phyloP scores from a whole-genome alignment of 1,284 basidiomycete species.

The Garcileccinum viscosum region DNA sequence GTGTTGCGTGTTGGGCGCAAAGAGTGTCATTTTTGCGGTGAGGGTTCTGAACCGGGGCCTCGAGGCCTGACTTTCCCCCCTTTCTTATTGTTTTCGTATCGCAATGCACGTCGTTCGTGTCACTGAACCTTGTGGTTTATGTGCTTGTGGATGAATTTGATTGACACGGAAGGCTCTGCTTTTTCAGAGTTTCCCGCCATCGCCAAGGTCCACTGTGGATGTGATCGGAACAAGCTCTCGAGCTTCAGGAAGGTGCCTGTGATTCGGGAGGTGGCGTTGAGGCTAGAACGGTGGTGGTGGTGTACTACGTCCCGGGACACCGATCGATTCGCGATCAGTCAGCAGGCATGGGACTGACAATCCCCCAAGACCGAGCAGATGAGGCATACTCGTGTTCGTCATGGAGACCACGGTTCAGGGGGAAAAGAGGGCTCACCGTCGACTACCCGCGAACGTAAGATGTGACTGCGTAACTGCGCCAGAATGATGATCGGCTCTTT shows the following conservation, averaged over 20 bases:
- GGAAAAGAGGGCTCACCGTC: neutral
- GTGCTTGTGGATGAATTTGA: slow-evolving; percentile 3
- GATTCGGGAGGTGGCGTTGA: slow-evolving; percentile 4
- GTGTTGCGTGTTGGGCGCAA: slow-evolving; percentile 21
- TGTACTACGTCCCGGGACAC: neutral
- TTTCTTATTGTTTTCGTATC: neutral
- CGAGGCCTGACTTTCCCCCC: slow-evolving; percentile 8
- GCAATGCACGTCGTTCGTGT: neutral
- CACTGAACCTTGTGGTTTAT: slow-evolving; percentile 3
- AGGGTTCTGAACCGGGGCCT: slow-evolving; percentile 17
- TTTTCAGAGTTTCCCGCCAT: neutral
- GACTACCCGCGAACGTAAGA: slow-evolving; percentile 2
- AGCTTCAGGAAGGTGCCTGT: slow-evolving; percentile 28
- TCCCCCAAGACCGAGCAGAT: neutral
- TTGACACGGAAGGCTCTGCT: neutral
- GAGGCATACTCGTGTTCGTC: neutral
- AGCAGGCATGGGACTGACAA: slow-evolving; percentile 6
- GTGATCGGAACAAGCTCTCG: slow-evolving; percentile 2
- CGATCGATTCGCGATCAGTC: neutral
- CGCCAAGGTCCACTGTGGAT: slow-evolving; percentile 5
- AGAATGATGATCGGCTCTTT: neutral
- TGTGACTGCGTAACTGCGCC: neutral
- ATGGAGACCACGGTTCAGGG: neutral
- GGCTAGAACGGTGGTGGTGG: slow-evolving; percentile 9
- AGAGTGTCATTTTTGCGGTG: slow-evolving; percentile 8